Evolutionary conservation across 2,329 filamentous ascomycete genomes (phyloP).

Genomic region (Neonectria ditissima): DNA sequence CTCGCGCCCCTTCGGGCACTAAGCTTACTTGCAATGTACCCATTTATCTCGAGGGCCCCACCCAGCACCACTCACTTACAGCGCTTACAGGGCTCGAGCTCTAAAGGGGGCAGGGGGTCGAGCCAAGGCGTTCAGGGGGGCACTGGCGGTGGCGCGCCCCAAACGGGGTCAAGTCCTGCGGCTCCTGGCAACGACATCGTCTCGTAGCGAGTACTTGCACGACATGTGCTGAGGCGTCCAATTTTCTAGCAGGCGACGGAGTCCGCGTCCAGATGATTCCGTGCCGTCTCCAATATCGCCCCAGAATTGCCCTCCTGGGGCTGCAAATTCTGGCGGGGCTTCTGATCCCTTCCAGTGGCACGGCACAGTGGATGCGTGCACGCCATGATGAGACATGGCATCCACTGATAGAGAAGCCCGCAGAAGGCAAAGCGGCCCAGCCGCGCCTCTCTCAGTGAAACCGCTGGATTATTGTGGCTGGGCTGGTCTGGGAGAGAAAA

Average conservation of each 20-base stretch:
- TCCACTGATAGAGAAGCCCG: neutral
- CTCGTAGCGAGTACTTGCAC: conserved; percentile 8
- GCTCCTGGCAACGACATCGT: conserved; percentile 14
- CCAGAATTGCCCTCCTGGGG: neutral
- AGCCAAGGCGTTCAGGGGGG: conserved; percentile 21
- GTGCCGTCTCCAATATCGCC: neutral
- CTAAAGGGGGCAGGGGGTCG: conserved; percentile 21
- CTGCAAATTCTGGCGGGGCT: conserved; percentile 5
- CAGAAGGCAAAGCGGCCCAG: neutral
- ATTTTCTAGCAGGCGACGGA: neutral
- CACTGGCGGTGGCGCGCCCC: conserved; percentile 9
- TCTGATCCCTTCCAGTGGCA: neutral
- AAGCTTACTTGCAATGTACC: conserved; percentile 15
- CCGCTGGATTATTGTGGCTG: neutral
- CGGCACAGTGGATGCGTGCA: neutral
- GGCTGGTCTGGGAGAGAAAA: neutral
- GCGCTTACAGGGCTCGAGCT: conserved; percentile 15
- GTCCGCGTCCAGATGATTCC: neutral
- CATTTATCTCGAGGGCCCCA: conserved; percentile 17
- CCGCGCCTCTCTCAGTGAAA: neutral
- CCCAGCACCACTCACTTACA: conserved; percentile 23
- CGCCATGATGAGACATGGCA: neutral
- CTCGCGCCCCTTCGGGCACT: conserved; percentile 6
- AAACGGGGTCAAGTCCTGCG: conserved; percentile 10
- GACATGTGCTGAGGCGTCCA: neutral